Evolutionary conservation across 176 grass and related monocot species (phyloP), one percentile per base, ranked within the genome.

Genomic region (Aegilops bicornis): DNA sequence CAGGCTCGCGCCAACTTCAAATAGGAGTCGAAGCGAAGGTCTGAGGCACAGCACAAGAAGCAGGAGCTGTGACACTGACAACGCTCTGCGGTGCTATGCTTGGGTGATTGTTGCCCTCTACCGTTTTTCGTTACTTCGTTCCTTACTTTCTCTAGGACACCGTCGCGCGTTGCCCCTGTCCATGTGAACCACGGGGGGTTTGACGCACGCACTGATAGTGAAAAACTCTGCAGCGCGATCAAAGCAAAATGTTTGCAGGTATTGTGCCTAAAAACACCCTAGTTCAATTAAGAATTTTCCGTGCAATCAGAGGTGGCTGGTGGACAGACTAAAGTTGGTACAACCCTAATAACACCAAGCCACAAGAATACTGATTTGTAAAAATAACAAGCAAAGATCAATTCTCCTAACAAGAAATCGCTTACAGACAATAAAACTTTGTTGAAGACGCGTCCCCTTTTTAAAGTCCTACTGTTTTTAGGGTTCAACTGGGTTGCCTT

Each of bases 1-100:
- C 35, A 91, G 82, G 86, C 94, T 6, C 13, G 63, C 15, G 84
- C 86, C 2, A 98, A 93, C 84, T 95, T 98, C 83, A 77, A 70
- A 48, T 93, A 88, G 60, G 33, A 82, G 4, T 3, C 7, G 15
- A 36, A 39, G 36, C 23, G 15, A 29, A 10, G 47, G 45, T 52
- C 59, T 8, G 8, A 29, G 37, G 24, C 62, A 29, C 59, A 39
- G n/a, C 39, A 37, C 66, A 83, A 65, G 35, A 16, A 59, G 88
- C 69, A 30, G 10, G 77, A 82, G 77, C 31, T 62, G 56, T 71
- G 25, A 22, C 17, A 33, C 32, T 29, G 22, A 19, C 67, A 50
- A 79, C 5, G 76, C 72, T 56, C 64, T 83, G 70, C 73, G 66
- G 58, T 24, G 59, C 30, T 66, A 10, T 20, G 77, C 15, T 60